These are phyloP conservation scores for Podospora fimiseda DNA, from an alignment of 495 filamentous ascomycete species.

Conservation along the genomic window DNA sequence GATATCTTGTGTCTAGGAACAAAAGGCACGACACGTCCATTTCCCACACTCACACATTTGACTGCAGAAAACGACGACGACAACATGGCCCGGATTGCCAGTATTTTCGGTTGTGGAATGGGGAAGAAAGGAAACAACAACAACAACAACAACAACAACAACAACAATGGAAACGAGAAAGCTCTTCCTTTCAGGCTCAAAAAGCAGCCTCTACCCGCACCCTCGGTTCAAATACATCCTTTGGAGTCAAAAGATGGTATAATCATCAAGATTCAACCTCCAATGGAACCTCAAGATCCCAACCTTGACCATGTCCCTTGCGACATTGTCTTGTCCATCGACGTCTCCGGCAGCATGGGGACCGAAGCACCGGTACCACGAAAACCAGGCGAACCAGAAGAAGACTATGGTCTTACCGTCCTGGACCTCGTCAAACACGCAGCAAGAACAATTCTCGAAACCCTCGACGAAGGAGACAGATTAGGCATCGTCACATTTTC, in stretches of 20 bases:
- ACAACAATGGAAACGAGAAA: neutral
- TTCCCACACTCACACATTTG: too few species aligned
- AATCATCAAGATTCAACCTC: constrained; percentile 34
- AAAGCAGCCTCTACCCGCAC: neutral
- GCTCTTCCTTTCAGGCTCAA: neutral
- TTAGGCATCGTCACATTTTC: constrained; percentile 43
- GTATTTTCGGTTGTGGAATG: neutral
- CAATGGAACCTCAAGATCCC: constrained; percentile 17
- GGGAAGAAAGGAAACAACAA: neutral
- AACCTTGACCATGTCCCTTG: constrained; percentile 28
- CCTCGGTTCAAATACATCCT: constrained; percentile 27
- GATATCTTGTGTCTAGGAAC: too few species aligned
- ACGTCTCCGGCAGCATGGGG: constrained; percentile 41
- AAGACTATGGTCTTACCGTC: constrained; percentile 32
- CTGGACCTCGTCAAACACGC: constrained; percentile 43
- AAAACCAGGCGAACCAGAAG: constrained; percentile 20
- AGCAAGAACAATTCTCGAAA: constrained; percentile 38
- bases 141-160: neutral
- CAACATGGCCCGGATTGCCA: neutral
- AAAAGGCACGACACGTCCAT: too few species aligned
- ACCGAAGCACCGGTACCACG: constrained; percentile 25
- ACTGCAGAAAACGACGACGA: neutral
- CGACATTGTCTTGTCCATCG: constrained; percentile 44
- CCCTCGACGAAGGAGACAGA: constrained; percentile 33
- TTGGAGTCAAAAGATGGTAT: constrained; percentile 24